Evolutionary conservation across 164 flowering plant genomes (phyloP).

Genomic region (Sextonia rubra): DNA sequence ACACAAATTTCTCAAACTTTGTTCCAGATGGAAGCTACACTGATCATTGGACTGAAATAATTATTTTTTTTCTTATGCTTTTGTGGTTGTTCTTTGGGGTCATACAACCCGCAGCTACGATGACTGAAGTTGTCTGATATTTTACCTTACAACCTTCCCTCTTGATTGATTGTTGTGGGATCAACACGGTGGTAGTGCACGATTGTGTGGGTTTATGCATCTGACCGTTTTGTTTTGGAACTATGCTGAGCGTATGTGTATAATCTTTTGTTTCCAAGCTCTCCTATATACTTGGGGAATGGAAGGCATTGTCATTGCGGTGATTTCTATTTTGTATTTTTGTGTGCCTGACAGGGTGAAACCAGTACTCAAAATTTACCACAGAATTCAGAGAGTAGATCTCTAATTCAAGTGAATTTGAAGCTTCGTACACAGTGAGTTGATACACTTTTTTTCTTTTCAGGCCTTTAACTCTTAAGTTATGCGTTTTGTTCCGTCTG

Average conservation of each 20-base stretch:
- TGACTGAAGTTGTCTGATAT: too few species aligned
- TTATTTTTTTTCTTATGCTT: too few species aligned
- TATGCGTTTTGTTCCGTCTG: neutral
- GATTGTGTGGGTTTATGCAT: neutral
- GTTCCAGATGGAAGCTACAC: too few species aligned
- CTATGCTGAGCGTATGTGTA: neutral
- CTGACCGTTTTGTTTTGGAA: neutral
- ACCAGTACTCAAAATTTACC: slow-evolving; percentile 19
- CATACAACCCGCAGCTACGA: too few species aligned
- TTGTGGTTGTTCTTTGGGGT: too few species aligned
- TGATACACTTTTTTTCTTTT: neutral
- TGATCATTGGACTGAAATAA: too few species aligned
- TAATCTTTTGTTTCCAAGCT: neutral
- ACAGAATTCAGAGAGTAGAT: slow-evolving; percentile 27
- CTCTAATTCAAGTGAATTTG: slow-evolving; percentile 48
- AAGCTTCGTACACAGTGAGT: slow-evolving; percentile 66
- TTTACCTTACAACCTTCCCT: too few species aligned
- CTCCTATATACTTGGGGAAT: neutral
- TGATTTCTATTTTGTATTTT: neutral
- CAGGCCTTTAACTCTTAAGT: neutral
- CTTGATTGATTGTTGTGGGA: too few species aligned
- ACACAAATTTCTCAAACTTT: too few species aligned
- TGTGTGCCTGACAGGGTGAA: slow-evolving; percentile 27
- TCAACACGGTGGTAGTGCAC: too few species aligned
- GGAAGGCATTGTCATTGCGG: neutral